Evolutionary conservation across 129 eudicot genomes (phyloP).

Genomic region (Pittosporum tobira): DNA sequence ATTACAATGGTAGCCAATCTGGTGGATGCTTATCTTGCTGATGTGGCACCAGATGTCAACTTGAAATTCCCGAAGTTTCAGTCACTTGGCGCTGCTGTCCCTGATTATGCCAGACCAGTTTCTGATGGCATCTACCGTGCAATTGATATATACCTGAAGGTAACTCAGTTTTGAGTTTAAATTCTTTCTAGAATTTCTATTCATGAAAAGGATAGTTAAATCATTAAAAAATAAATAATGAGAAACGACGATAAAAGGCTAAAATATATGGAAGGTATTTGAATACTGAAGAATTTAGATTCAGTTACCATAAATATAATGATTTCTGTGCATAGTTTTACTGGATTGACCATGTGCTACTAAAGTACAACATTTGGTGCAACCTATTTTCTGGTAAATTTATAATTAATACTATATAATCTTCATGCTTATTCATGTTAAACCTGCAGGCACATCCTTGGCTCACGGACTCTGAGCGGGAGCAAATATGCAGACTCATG

Average conservation of each 20-base stretch:
- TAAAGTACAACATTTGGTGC: too few relatives aligned
- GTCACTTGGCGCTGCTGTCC: constrained; percentile 60
- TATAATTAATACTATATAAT: not conserved
- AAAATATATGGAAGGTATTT: not conserved
- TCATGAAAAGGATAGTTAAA: not conserved
- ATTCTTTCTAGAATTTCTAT: not conserved
- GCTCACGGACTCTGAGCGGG: constrained; percentile 53
- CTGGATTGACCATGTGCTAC: not conserved
- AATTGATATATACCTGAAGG: constrained; percentile 61
- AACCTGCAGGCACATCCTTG: constrained; percentile 56
- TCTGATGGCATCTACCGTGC: constrained; percentile 82
- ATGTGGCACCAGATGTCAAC: constrained; percentile 75
- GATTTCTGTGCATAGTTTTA: not conserved
- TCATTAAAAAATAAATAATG: not conserved
- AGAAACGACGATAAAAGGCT: not conserved
- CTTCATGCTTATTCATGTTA: not conserved
- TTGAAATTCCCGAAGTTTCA: constrained; percentile 60
- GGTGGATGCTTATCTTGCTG: constrained; percentile 77
- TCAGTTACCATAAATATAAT: too few relatives aligned
- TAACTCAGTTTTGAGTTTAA: constrained; percentile 1
- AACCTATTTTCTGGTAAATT: too few relatives aligned
- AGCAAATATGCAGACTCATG: constrained; percentile 64
- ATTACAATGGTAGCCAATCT: constrained; percentile 64
- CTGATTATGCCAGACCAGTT: constrained; percentile 75
- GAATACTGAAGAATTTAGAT: too few relatives aligned